These are phyloP conservation scores for Euphorbia lathyris DNA, from an alignment of 345 rosid species.

Conservation along the genomic window DNA sequence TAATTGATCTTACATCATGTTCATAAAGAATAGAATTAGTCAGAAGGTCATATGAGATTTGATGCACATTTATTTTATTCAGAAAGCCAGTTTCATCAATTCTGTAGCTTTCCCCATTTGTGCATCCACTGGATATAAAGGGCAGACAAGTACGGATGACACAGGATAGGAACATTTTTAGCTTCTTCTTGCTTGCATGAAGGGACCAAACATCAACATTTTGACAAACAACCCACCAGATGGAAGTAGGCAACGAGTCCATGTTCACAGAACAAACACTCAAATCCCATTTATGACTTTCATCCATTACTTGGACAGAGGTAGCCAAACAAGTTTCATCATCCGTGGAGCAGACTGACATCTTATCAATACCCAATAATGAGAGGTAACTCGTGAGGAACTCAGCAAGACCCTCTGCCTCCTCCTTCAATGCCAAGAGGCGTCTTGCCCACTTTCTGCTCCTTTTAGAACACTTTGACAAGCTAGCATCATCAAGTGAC, in stretches of 20 bases:
- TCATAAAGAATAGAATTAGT: conserved; percentile 60
- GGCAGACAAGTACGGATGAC: conserved; percentile 52
- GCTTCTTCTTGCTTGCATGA: conserved; percentile 53
- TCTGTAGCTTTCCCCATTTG: conserved; percentile 24
- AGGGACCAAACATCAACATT: conserved; percentile 75
- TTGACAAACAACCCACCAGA: conserved; percentile 73
- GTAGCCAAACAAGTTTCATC: conserved; percentile 17
- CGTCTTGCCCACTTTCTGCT: conserved; percentile 41
- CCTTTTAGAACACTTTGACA: conserved; percentile 26
- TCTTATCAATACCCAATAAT: conserved; percentile 32
- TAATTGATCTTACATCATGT: conserved; percentile 46
- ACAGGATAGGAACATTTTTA: conserved; percentile 63
- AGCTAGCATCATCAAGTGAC: conserved; percentile 36
- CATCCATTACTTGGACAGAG: conserved; percentile 24
- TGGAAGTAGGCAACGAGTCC: conserved; percentile 57
- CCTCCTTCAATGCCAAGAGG: conserved; percentile 50
- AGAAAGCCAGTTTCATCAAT: conserved; percentile 30
- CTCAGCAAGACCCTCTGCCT: conserved; percentile 67
- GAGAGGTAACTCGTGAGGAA: conserved; percentile 48
- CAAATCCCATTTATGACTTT: conserved; percentile 48
- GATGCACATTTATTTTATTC: conserved; percentile 38
- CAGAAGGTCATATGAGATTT: conserved; percentile 63
- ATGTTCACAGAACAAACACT: conserved; percentile 49
- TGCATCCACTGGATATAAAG: conserved; percentile 26
- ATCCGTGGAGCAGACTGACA: conserved; percentile 21